phyloP scores from a whole-genome alignment of 768 basidiomycete genomes.

The Mycena indigotica region DNA sequence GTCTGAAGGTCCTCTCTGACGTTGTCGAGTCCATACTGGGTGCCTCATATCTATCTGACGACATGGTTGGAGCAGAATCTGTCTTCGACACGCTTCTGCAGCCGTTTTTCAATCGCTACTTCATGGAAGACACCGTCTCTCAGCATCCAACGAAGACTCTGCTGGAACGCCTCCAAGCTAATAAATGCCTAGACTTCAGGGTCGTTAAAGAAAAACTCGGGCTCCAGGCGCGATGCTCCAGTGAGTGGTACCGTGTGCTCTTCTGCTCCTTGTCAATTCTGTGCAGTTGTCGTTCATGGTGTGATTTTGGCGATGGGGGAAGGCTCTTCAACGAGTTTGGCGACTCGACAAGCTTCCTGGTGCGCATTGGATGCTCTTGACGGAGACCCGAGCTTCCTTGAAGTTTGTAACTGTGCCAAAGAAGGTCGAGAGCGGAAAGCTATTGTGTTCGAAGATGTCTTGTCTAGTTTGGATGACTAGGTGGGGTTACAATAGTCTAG shows the following conservation, averaged over 20 bases:
- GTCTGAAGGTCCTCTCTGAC: constrained; percentile 63
- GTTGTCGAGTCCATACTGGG: constrained; percentile 80
- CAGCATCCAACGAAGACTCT: constrained; percentile 78
- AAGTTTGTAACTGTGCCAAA: constrained; percentile 68
- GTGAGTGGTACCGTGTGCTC: constrained; percentile 33
- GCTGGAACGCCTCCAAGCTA: constrained; percentile 71
- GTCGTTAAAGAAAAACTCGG: constrained; percentile 54
- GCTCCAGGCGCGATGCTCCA: constrained; percentile 48
- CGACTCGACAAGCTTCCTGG: constrained; percentile 62
- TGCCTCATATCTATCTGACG: constrained; percentile 77
- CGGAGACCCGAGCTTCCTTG: constrained; percentile 62
- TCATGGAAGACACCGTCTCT: constrained; percentile 71
- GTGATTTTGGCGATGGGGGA: constrained; percentile 60
- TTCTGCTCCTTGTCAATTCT: background rate
- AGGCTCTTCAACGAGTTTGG: constrained; percentile 52
- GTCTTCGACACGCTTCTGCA: constrained; percentile 70
- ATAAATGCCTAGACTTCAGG: constrained; percentile 69
- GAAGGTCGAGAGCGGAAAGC: constrained; percentile 39
- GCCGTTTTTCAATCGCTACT: constrained; percentile 79
- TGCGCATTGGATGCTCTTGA: constrained; percentile 72
- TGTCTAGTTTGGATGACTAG: constrained; percentile 29
- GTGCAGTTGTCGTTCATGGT: constrained; percentile 68
- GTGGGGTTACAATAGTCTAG: too few species aligned
- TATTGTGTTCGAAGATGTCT: constrained; percentile 31
- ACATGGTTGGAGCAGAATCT: constrained; percentile 63